Base-by-base conservation (phyloP, 2,329 filamentous ascomycete species). In the Colletotrichum sp. region DNA sequence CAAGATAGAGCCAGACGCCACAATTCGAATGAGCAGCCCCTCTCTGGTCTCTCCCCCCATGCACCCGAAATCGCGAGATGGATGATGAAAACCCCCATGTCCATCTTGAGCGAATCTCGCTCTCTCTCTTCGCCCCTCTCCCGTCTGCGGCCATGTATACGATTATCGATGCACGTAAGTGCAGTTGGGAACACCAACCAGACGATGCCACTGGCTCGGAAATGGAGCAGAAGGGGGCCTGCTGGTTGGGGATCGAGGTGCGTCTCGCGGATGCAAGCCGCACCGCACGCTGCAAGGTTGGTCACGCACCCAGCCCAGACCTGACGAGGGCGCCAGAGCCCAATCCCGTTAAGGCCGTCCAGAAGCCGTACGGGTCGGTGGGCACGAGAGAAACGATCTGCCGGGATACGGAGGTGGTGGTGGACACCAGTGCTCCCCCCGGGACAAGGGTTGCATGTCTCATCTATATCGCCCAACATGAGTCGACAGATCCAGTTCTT, bases 401-500 rank as follows among this genome's bases (percentile, higher is more conserved):
- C 74, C 70, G 70, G 70, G 74, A 76, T 76, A 55, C 70, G 49
- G 49, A 76, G 74, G 74, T 59, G 16, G 44, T 59, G 21, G 70
- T 68, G 71, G 71, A 39, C 34, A 57, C n/a, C 24, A 21, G 21
- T 36, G 57, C 21, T 12, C 28, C 32, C 44, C 39, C 44, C 32
- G 28, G 70, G 64, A 57, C 64, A 64, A 9, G 70, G 69, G 26
- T 32, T 68, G 63, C 34, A n/a, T 76, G 74, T 76, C 70, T 76
- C 70, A 74, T 76, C 57, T 76, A 60, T 34, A 74, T 65, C 65
- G 36, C 34, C 64, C 26, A 63, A 59, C 34, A 62, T 59, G 74
- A 74, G 44, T 76, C 49, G 70, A 73, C 71, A 36, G 55, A 30
- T 30, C 36, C 71, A 36, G 55, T 34, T 30, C 36, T 36, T 57